Conservation (phyloP, 495 filamentous ascomycete genomes). For the Penicillium taxi region DNA sequence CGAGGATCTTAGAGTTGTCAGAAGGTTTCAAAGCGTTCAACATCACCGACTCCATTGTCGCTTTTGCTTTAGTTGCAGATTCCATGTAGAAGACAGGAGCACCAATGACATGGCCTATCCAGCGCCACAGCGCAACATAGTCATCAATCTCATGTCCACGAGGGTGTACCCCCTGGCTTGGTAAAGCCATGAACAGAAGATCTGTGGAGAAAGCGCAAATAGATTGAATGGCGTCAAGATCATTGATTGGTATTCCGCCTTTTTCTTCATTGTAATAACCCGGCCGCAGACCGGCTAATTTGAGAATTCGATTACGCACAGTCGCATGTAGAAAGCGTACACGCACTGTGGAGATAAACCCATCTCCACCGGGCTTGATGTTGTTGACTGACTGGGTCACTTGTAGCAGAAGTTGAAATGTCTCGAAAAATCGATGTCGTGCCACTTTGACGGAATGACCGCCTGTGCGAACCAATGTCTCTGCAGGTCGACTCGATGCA, state of each 20-base stretch:
- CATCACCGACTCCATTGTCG: background rate
- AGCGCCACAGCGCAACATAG: background rate
- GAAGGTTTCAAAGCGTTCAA: background rate
- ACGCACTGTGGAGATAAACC: background rate
- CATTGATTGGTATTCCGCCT: background rate
- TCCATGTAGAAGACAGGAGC: background rate
- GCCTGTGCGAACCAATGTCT: background rate
- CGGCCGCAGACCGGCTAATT: background rate
- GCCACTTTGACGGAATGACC: background rate
- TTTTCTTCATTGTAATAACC: conserved; percentile 1
- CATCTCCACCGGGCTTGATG: conserved; percentile 1
- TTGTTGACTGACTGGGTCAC: background rate
- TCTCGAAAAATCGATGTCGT: background rate
- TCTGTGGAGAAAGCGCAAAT: background rate
- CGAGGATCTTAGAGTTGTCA: background rate
- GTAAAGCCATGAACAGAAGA: background rate
- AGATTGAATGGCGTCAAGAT: conserved; percentile 1
- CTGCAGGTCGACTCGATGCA: background rate
- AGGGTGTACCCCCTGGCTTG: background rate
- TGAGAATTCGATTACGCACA: background rate
- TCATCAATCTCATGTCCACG: background rate
- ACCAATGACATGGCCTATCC: background rate
- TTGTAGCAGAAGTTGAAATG: conserved; percentile 1
- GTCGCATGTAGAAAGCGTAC: background rate
- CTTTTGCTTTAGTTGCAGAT: background rate